These are phyloP conservation scores for Aureobasidium musti DNA, from an alignment of 2,329 filamentous ascomycete genomes.

Conservation along the genomic window DNA sequence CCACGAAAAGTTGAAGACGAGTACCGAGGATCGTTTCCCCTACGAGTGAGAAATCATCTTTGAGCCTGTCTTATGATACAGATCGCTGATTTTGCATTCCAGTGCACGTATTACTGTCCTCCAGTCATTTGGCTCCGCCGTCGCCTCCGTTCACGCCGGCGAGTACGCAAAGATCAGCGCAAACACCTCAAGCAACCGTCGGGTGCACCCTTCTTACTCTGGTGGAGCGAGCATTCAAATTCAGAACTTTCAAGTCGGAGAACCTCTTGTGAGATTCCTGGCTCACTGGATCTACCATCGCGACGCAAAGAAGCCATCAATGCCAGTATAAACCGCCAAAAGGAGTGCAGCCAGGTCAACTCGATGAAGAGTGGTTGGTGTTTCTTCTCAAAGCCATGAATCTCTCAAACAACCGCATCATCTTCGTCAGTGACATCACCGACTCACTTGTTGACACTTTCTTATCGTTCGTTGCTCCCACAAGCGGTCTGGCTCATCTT, in stretches of 20 bases:
- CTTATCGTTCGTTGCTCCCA: not conserved
- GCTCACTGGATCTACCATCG: not conserved
- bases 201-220: too few relatives aligned
- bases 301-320: not conserved
- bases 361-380: not conserved
- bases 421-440: not conserved
- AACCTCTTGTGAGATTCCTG: not conserved
- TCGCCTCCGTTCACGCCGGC: not conserved
- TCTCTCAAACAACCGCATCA: not conserved
- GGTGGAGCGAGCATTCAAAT: not conserved
- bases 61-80: not conserved
- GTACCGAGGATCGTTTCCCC: not conserved
- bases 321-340: not conserved
- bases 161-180: not conserved
- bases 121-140: not conserved
- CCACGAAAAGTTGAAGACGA: not conserved
- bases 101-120: not conserved
- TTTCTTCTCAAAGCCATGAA: not conserved
- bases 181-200: accelerated
- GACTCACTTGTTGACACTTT: not conserved
- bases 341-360: not conserved
- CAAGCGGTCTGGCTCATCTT: not conserved
- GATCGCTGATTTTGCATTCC: not conserved
- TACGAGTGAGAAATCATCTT: not conserved
- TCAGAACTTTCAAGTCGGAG: not conserved